Percentiles rank a stretch among this genome's conserved stretches.
Evolutionary conservation across 2,329 filamentous ascomycete genomes (phyloP).

Genomic region (Aspergillus nomiae): DNA sequence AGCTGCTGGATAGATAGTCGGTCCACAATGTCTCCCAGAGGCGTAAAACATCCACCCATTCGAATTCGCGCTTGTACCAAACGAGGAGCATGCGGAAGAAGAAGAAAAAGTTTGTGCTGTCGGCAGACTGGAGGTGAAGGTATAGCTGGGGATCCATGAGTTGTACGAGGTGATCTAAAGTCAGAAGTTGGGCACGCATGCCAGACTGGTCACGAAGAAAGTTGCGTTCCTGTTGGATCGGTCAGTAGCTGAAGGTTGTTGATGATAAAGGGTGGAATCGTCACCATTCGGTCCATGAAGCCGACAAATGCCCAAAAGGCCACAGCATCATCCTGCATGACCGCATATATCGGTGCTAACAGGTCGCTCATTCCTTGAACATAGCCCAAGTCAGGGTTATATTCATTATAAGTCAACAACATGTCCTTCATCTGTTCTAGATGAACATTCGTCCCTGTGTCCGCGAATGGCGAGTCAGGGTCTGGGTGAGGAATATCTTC

Average conservation of each 20-base stretch:
- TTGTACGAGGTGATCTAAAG: conserved; percentile 91
- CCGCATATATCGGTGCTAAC: conserved; percentile 91
- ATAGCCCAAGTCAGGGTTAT: conserved; percentile 92
- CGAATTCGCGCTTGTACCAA: conserved; percentile 98
- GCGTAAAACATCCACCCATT: conserved; percentile 80
- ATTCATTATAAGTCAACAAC: conserved; percentile 97
- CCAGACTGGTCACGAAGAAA: conserved; percentile 94
- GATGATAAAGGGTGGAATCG: background rate
- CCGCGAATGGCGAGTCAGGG: conserved; percentile 90
- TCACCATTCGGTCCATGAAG: conserved; percentile 93
- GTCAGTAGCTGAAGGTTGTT: conserved; percentile 7
- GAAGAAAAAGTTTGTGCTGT: conserved; percentile 99
- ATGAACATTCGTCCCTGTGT: conserved; percentile 92
- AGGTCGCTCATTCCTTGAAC: conserved; percentile 99
- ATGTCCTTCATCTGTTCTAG: conserved; percentile 99
- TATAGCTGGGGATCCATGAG: conserved; percentile 97
- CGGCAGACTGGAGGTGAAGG: conserved; percentile 81
- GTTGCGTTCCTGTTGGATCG: conserved; percentile 69
- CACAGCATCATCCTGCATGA: conserved; percentile 94
- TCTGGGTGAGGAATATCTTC: conserved; percentile 97
- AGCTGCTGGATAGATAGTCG: conserved; percentile 83
- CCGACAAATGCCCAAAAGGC: conserved; percentile 96
- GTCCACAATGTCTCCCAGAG: conserved; percentile 97
- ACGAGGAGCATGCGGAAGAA: conserved; percentile 99
- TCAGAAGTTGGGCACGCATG: conserved; percentile 88